Evolutionary conservation across 225 moss, liverwort and hornwort species (phyloP).

Genomic region (Bryoerythrophyllum caledonicum): DNA sequence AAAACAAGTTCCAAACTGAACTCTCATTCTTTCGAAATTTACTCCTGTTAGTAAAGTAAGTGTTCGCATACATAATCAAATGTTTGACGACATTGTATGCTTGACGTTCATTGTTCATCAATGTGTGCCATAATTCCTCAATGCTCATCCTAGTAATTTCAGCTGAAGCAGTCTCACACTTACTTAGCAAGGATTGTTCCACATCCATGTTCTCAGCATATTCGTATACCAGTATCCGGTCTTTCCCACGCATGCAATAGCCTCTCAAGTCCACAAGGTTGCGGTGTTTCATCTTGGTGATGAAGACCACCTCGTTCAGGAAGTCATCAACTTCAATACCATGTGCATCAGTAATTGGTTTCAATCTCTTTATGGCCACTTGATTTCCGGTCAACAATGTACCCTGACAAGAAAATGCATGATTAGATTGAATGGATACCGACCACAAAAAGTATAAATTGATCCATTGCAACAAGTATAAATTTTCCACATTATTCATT

Average conservation of each 20-base stretch:
- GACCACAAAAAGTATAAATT: too few species aligned
- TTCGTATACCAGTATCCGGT: constrained; percentile 34
- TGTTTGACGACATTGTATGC: background rate
- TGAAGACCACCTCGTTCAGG: constrained; percentile 47
- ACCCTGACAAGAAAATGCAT: background rate
- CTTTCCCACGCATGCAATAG: constrained; percentile 39
- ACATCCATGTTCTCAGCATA: constrained; percentile 34
- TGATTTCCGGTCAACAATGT: background rate
- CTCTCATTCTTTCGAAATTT: too few species aligned
- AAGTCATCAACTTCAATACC: constrained; percentile 33
- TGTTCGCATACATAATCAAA: background rate
- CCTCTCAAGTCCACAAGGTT: constrained; percentile 49
- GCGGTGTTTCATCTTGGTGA: constrained; percentile 42
- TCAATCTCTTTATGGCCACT: constrained; percentile 23
- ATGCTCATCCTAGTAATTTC: background rate
- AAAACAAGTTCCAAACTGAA: too few species aligned
- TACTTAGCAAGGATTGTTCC: constrained; percentile 28
- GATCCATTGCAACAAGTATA: too few species aligned
- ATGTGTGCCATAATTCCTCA: background rate
- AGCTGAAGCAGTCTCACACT: background rate
- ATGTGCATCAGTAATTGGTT: background rate
- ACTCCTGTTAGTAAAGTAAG: too few species aligned
- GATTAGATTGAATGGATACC: background rate
- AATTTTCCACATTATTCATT: too few species aligned
- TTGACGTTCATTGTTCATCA: background rate